phyloP scores from a whole-genome alignment of 169 alveolate species.

The Nephromyces sp. region DNA sequence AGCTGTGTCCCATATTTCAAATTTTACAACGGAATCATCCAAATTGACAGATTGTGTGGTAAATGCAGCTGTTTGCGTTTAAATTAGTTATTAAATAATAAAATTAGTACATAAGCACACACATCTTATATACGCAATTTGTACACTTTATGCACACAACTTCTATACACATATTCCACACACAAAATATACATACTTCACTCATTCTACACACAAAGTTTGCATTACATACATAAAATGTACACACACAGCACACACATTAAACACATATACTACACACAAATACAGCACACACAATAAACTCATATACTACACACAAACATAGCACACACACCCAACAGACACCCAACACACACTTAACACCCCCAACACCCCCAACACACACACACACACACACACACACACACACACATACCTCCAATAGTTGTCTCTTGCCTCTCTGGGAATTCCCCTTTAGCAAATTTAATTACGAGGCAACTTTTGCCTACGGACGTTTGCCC shows the following conservation, averaged over 20 bases:
- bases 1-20: slow-evolving; percentile 75
- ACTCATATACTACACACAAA: neutral
- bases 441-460: slow-evolving; percentile 63
- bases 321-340: neutral
- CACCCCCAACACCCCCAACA: neutral
- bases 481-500: slow-evolving; percentile 83
- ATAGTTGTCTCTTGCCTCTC: slow-evolving; percentile 69
- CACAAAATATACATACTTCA: too few relatives aligned
- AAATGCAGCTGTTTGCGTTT: slow-evolving; percentile 65
- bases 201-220: too few relatives aligned
- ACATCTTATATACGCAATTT: too few relatives aligned
- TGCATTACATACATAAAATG: neutral
- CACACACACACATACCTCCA: slow-evolving; percentile 45
- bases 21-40: slow-evolving; percentile 38
- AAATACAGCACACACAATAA: neutral
- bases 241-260: neutral
- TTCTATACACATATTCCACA: too few relatives aligned
- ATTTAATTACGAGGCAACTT: slow-evolving; percentile 60
- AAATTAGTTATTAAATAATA: too few relatives aligned
- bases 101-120: too few relatives aligned
- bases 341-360: neutral
- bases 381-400: too few relatives aligned
- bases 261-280: neutral
- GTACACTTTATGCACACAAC: too few relatives aligned
- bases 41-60: slow-evolving; percentile 66